These are phyloP conservation scores for Penicillium antarcticum DNA, from an alignment of 495 filamentous ascomycete genomes.

Conservation along the genomic window DNA sequence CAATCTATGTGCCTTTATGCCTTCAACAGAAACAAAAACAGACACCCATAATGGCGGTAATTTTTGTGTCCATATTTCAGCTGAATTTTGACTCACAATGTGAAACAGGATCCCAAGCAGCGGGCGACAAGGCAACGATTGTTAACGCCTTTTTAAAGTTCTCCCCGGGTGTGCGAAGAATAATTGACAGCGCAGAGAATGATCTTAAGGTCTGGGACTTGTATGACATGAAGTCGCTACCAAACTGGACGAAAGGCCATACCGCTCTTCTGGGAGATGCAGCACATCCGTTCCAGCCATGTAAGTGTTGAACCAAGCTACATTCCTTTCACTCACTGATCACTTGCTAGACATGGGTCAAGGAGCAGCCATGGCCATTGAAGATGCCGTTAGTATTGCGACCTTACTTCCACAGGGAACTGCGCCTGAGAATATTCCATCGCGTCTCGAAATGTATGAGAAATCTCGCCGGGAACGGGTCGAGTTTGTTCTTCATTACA, in stretches of 20 bases:
- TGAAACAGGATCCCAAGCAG: slow-evolving; percentile 40
- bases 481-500: slow-evolving; percentile 15
- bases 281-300: slow-evolving; percentile 57
- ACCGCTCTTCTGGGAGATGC: slow-evolving; percentile 57
- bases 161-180: slow-evolving; percentile 33
- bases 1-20: slow-evolving; percentile 27
- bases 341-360: slow-evolving; percentile 43
- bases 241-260: slow-evolving; percentile 44
- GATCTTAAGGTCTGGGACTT: slow-evolving; percentile 55
- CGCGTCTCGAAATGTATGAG: slow-evolving; percentile 53
- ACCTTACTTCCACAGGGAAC: slow-evolving; percentile 48
- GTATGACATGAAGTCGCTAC: slow-evolving; percentile 54
- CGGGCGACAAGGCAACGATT: slow-evolving; percentile 37
- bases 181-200: slow-evolving; percentile 39
- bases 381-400: slow-evolving; percentile 57
- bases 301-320: slow-evolving; percentile 8
- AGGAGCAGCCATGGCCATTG: slow-evolving; percentile 54
- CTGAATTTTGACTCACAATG: background rate
- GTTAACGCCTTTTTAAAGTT: slow-evolving; percentile 45
- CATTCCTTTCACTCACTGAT: background rate
- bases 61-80: background rate
- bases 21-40: slow-evolving; percentile 11
- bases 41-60: slow-evolving; percentile 12
- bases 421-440: slow-evolving; percentile 32
- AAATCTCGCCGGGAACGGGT: slow-evolving; percentile 33